Conservation (phyloP, 305 asterid species). For the Andrographis paniculata region DNA sequence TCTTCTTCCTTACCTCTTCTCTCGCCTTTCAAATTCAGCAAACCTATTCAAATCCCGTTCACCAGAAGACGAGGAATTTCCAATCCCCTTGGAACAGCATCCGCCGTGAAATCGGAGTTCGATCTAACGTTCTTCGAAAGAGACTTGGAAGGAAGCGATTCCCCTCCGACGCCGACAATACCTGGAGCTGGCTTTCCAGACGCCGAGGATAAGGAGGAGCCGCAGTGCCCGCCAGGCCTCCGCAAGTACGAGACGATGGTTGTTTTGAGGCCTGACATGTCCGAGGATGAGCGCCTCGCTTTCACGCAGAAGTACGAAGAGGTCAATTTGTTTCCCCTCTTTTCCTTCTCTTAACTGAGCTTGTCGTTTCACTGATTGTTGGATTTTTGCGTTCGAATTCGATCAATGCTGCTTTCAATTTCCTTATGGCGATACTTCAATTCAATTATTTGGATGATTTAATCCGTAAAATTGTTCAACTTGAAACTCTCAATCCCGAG, state of each 20-base stretch:
- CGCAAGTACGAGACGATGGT: slow-evolving; percentile 83
- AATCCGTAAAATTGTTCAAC: too few species aligned
- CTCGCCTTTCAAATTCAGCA: slow-evolving; percentile 14
- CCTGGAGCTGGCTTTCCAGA: slow-evolving; percentile 56
- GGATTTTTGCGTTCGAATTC: neutral
- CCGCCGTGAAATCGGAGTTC: slow-evolving; percentile 34
- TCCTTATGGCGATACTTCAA: too few species aligned
- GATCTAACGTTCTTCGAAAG: slow-evolving; percentile 59
- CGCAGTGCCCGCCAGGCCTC: slow-evolving; percentile 90
- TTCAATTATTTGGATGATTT: too few species aligned
- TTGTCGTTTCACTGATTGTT: neutral
- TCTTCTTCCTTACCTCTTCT: slow-evolving; percentile 9
- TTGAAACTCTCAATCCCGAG: too few species aligned
- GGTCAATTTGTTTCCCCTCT: slow-evolving; percentile 23
- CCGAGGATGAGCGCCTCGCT: slow-evolving; percentile 85
- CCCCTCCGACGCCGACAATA: slow-evolving; percentile 31
- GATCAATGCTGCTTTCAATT: neutral
- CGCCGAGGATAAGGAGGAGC: slow-evolving; percentile 78
- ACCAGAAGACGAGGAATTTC: slow-evolving; percentile 13
- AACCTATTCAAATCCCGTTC: slow-evolving; percentile 13
- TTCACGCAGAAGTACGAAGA: slow-evolving; percentile 90
- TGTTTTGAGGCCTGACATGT: slow-evolving; percentile 86
- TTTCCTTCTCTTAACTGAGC: neutral
- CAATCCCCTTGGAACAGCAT: slow-evolving; percentile 2
- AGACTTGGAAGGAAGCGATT: slow-evolving; percentile 39